These are phyloP conservation scores for Bocquillonia castaneifolia DNA, from an alignment of 441 rosid genomes.

Conservation along the genomic window DNA sequence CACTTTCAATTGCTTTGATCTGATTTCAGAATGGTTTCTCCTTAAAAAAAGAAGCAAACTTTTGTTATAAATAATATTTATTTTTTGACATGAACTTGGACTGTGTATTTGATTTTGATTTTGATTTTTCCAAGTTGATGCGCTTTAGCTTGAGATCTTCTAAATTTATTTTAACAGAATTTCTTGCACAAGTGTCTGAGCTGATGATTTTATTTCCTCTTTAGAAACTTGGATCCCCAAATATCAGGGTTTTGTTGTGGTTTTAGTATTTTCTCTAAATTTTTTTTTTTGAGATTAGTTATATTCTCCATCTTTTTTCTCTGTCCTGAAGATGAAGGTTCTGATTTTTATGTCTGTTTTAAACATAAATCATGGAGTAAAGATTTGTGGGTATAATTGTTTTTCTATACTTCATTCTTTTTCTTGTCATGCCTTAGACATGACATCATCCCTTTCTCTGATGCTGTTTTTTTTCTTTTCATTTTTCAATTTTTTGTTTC, in stretches of 20 bases:
- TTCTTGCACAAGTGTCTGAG: conserved; percentile 19
- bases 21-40: conserved; percentile 22
- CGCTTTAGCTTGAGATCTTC: conserved; percentile 35
- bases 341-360: not conserved
- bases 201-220: not conserved
- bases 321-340: not conserved
- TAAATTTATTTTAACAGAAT: conserved; percentile 12
- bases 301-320: not conserved
- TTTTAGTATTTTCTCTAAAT: conserved; percentile 23
- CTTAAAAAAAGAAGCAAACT: not conserved
- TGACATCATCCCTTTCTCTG: conserved; percentile 1
- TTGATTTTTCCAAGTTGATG: conserved; percentile 26
- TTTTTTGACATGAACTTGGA: not conserved
- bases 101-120: not conserved
- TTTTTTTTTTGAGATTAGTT: not conserved
- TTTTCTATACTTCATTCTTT: not conserved
- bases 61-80: not conserved
- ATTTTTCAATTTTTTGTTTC: not conserved
- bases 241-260: conserved; percentile 41
- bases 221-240: conserved; percentile 22
- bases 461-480: not conserved
- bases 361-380: conserved; percentile 3
- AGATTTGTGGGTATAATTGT: not conserved
- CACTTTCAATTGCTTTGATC: conserved; percentile 30
- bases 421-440: not conserved